Evolutionary conservation across 2,329 filamentous ascomycete genomes (phyloP), one percentile per base, ranked within the genome.

Genomic region (Arthrocladium fulminans): DNA sequence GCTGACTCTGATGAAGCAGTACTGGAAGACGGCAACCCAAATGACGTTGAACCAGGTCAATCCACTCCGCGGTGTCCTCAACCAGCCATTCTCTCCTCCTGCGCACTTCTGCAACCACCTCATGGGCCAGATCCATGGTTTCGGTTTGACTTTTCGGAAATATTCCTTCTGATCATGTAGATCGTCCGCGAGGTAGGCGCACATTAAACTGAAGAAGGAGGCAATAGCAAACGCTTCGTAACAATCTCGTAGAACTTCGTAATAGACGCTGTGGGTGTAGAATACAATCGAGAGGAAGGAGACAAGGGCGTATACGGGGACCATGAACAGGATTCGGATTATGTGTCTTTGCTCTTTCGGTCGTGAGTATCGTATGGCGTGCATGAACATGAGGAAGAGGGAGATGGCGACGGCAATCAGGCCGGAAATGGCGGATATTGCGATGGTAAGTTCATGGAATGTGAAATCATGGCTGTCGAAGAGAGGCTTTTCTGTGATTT

Each of bases 191-290:
- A 88, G 75, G 65, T 92, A 92, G 61, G 87, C 77, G 63, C 86
- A 92, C 60, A 94, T 70, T 40, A 94, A 72, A 7, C 84, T 80
- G 67, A 94, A 94, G 72, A 94, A 94, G 54, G 84, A 86, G 24
- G 85, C 83, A 55, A 94, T 89, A 49, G 86, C 86, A 60, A 94
- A 90, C 9, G 88, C 86, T 69, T 94, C 88, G 65, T 94, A 94
- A 67, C 86, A 90, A 63, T 92, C 84, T 59, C 84, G 80, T 37
- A 90, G 70, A 45, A 92, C 81, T 60, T 86, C 76, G 63, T 84
- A 92, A 69, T 94, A 94, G 49, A 92, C 78, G 42, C 83, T 80
- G 60, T 88, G 77, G 63, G 75, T 78, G 71, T 92, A 90, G 69
- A 77, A 88, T 56, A 76, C 73, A 58, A 87, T 79, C 51, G 81